These are phyloP conservation scores for Heterobasidion irregulare DNA, from an alignment of 1,284 basidiomycete genomes.

Conservation along the genomic window DNA sequence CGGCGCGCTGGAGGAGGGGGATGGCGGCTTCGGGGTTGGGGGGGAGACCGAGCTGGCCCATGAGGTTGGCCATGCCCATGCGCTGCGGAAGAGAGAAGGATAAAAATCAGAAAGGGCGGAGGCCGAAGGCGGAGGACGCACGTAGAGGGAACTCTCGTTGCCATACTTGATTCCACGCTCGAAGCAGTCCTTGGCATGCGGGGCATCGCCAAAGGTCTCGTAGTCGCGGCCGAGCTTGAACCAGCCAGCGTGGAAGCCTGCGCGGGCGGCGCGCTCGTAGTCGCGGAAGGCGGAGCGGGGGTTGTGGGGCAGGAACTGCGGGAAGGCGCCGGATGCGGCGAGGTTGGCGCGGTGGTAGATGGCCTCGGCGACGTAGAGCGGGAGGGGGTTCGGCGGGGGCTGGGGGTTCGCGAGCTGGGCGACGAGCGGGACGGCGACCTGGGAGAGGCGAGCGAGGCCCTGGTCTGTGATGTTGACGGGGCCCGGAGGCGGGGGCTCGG, in stretches of 20 bases:
- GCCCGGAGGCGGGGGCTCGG: constrained; percentile 29
- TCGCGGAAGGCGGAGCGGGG: constrained; percentile 81
- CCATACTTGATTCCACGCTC: constrained; percentile 66
- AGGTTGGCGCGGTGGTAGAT: constrained; percentile 70
- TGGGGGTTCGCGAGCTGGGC: constrained; percentile 37
- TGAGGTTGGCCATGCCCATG: constrained; percentile 84
- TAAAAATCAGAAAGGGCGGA: neutral
- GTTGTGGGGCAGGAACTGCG: constrained; percentile 53
- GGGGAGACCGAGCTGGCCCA: constrained; percentile 75
- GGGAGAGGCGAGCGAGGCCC: constrained; percentile 50
- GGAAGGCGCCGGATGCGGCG: constrained; percentile 59
- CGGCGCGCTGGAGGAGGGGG: constrained; percentile 70
- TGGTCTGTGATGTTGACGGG: constrained; percentile 56
- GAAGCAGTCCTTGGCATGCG: constrained; percentile 75
- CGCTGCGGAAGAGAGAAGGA: constrained; percentile 37
- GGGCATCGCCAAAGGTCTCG: constrained; percentile 74
- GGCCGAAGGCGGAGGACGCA: constrained; percentile 29
- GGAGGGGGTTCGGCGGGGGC: constrained; percentile 23
- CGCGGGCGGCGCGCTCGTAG: constrained; percentile 74
- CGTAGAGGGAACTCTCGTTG: constrained; percentile 75
- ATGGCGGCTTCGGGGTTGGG: constrained; percentile 52
- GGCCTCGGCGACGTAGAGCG: constrained; percentile 59
- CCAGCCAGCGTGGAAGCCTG: constrained; percentile 73
- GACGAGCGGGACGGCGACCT: constrained; percentile 58
- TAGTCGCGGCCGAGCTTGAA: constrained; percentile 88